Conservation (phyloP, 768 basidiomycete genomes). For the Dentipellis fragilis region DNA sequence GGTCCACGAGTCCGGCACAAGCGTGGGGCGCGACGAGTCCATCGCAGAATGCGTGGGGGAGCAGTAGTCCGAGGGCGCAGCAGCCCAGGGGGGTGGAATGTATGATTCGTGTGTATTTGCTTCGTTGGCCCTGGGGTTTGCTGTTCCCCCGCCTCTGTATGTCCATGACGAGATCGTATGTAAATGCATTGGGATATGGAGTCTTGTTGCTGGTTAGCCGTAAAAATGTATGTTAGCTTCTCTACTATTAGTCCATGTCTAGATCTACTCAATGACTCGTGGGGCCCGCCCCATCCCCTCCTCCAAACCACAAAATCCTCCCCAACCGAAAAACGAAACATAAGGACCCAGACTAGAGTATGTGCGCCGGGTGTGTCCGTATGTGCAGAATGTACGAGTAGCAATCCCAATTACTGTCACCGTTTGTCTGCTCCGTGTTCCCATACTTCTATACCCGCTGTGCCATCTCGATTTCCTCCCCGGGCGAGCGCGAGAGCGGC, state of each 20-base stretch:
- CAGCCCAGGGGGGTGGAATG: conserved; percentile 22
- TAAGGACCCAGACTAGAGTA: too few species aligned
- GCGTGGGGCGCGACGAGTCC: conserved; percentile 17
- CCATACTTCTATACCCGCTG: conserved; percentile 1
- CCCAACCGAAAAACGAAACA: too few species aligned
- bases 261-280: not conserved
- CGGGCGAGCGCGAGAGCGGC: not conserved
- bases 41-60: conserved; percentile 23
- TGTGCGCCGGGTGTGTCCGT: too few species aligned
- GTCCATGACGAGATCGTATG: not conserved
- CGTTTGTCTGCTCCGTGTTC: not conserved
- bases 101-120: conserved; percentile 9
- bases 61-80: conserved; percentile 15
- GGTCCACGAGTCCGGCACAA: not conserved
- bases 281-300: too few species aligned
- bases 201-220: not conserved
- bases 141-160: too few species aligned
- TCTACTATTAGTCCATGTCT: not conserved
- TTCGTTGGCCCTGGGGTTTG: too few species aligned
- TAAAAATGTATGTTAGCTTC: too few species aligned
- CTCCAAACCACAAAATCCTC: too few species aligned
- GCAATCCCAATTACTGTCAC: too few species aligned
- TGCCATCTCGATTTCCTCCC: conserved; percentile 21
- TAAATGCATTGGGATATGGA: conserved; percentile 25
- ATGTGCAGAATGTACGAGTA: too few species aligned